These are phyloP conservation scores for Camelina sativa DNA, from an alignment of 345 rosid species.

Conservation along the genomic window DNA sequence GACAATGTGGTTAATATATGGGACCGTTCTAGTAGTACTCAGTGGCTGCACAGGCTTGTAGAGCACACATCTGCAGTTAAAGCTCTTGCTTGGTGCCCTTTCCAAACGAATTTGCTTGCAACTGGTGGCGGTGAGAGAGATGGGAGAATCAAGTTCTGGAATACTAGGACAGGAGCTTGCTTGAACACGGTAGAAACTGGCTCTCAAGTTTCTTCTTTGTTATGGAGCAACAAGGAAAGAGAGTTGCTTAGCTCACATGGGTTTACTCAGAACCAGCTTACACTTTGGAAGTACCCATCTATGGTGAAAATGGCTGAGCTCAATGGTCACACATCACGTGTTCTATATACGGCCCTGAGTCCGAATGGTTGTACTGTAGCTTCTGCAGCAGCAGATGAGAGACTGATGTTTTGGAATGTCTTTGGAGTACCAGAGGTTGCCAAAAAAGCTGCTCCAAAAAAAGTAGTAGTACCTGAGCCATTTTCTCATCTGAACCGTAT, in stretches of 20 bases:
- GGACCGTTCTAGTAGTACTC: conserved; percentile 36
- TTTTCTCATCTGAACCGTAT: conserved; percentile 27
- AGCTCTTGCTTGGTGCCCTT: conserved; percentile 52
- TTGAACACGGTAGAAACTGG: too few relatives aligned
- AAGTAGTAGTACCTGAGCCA: background rate
- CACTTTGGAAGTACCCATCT: too few relatives aligned
- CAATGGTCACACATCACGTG: background rate
- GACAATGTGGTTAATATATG: conserved; percentile 49
- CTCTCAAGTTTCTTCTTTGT: too few relatives aligned
- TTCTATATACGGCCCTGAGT: conserved; percentile 13
- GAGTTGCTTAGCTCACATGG: too few relatives aligned
- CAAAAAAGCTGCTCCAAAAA: background rate
- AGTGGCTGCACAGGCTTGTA: conserved; percentile 34
- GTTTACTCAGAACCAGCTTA: too few relatives aligned
- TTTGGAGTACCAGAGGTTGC: conserved; percentile 20
- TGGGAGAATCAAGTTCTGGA: conserved; percentile 22
- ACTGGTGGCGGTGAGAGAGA: conserved; percentile 34
- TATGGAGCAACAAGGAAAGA: too few relatives aligned
- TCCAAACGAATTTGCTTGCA: conserved; percentile 19
- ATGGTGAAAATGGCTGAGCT: too few relatives aligned
- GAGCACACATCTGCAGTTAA: conserved; percentile 49
- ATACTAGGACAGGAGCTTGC: conserved; percentile 10
- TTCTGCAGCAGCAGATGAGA: conserved; percentile 25
- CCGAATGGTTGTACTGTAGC: conserved; percentile 18
- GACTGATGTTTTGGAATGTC: conserved; percentile 16